phyloP scores from a whole-genome alignment of 2,329 filamentous ascomycete species.

The Aspergillus uvarum region DNA sequence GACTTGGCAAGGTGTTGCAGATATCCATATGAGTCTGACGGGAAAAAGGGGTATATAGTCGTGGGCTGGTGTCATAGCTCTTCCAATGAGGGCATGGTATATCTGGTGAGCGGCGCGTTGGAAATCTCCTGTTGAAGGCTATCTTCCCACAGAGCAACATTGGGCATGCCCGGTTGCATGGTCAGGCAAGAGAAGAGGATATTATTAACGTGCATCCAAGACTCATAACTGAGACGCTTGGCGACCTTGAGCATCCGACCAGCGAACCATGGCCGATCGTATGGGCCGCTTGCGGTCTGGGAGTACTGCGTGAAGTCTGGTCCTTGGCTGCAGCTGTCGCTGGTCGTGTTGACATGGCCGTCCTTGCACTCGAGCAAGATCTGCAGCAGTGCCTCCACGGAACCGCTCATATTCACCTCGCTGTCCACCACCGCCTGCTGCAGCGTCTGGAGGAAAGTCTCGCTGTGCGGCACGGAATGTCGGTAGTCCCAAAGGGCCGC shows the following conservation, averaged over 20 bases:
- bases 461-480: slow-evolving; percentile 27
- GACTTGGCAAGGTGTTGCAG: background rate
- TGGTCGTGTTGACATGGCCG: slow-evolving; percentile 13
- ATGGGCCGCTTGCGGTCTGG: slow-evolving; percentile 23
- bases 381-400: slow-evolving; percentile 41
- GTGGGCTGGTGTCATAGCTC: slow-evolving; percentile 1
- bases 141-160: slow-evolving; percentile 32
- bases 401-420: slow-evolving; percentile 39
- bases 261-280: slow-evolving; percentile 40
- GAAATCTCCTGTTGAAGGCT: slow-evolving; percentile 39
- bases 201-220: slow-evolving; percentile 38
- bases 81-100: slow-evolving; percentile 29
- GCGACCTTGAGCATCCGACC: slow-evolving; percentile 43
- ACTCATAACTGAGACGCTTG: slow-evolving; percentile 34
- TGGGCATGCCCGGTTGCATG: slow-evolving; percentile 24
- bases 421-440: slow-evolving; percentile 34
- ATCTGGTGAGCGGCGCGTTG: slow-evolving; percentile 37
- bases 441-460: slow-evolving; percentile 35
- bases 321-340: background rate
- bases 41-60: background rate
- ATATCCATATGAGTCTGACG: background rate
- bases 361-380: slow-evolving; percentile 40
- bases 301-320: slow-evolving; percentile 34
- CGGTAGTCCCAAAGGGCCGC: slow-evolving; percentile 44
- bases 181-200: slow-evolving; percentile 39